Evolutionary conservation across 371 early-diverging fungal species (phyloP), one percentile per base, ranked within the genome.

Genomic region (Homolaphlyctis polyrhiza): DNA sequence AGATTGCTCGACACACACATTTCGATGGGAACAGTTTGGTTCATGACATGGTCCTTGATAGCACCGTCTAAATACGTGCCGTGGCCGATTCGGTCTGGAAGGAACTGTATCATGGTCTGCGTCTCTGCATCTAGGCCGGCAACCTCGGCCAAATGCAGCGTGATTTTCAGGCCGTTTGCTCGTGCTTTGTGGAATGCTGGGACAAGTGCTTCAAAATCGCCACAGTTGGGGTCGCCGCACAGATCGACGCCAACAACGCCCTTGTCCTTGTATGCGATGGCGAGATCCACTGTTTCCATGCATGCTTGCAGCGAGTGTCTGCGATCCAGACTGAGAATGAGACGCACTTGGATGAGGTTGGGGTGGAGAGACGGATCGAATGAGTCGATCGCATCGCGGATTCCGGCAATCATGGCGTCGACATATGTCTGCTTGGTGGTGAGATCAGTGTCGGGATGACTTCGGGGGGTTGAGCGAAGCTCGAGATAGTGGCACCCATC

Each of bases 1-100:
- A 88, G 59, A 59, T 88, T 88, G n/a, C 86, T 84, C 8, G 87
- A 83, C 79, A 87, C 76, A 63, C 88, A 88, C 0, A 85, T 72
- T 64, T 88, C 88, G 29, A 88, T 66, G 6, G 85, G 85, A 28
- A 84, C 79, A 21, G 66, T 43, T 3, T 72, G 55, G 13, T 64
- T 55, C 58, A 73, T 74, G 11, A 88, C 74, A 1, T 32, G 61
- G 32, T 67, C 59, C 33, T 78, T 67, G n/a, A 70, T 68, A 8
- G 49, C 67, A 16, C 73, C 73, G 54, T 77, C 73, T 2, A 87
- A 59, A 23, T 76, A 61, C 0, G 86, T 88, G 14, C 81, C 85
- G 66, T 88, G 88, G 0, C 87, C 88, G 28, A 88, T 50, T 11
- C 88, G 71, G 57, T 83, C 70, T 0, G 86, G 86, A 0, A 57